Base-by-base conservation (phyloP, 1,284 basidiomycete species). In the Cronartium ribicola region DNA sequence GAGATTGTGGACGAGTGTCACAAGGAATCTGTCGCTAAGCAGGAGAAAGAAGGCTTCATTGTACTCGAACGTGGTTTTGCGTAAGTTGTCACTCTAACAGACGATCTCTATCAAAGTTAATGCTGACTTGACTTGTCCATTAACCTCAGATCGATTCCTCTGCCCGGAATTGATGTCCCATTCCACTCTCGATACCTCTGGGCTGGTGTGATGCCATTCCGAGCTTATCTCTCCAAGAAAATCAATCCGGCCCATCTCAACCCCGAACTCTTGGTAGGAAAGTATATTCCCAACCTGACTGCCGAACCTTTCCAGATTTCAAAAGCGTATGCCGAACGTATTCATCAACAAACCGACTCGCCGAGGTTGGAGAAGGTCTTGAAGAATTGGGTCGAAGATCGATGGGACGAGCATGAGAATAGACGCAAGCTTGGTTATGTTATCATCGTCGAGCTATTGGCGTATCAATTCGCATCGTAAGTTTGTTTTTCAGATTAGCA, bases 131-230 rank as follows among this genome's bases (percentile, higher is more conserved):
- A 8, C 44, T 8, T 8, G 44, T 46, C 17, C 44, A n/a, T 60
- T 1, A 20, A 8, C 3, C 39, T 4, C 62, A 77, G 77, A 39
- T 78, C 93, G 8, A 96, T 97, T 77, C 94, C 94, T 70, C 86
- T 97, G 11, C 92, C 95, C 44, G 95, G 95, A 79, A 98, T 98
- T 79, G 95, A 98, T 79, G 95, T 98, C 11, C 95, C 96, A 11
- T 98, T 98, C 90, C 95, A 98, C 83, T 94, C 95, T 8, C 90
- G 92, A 78, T 98, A 98, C 84, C 87, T 98, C 62, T 94, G 95
- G 96, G 93, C 94, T 41, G 96, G 95, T 82, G 96, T 98, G 66
- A 88, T 98, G 88, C 93, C 92, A 4, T 95, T 95, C 90, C 88
- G 92, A 77, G 90, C 90, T 63, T 93, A 98, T 83, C 85, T 98